Evolutionary conservation across 441 rosid species (phyloP), one percentile per base, ranked within the genome.

Genomic region (Populus hybrid): DNA sequence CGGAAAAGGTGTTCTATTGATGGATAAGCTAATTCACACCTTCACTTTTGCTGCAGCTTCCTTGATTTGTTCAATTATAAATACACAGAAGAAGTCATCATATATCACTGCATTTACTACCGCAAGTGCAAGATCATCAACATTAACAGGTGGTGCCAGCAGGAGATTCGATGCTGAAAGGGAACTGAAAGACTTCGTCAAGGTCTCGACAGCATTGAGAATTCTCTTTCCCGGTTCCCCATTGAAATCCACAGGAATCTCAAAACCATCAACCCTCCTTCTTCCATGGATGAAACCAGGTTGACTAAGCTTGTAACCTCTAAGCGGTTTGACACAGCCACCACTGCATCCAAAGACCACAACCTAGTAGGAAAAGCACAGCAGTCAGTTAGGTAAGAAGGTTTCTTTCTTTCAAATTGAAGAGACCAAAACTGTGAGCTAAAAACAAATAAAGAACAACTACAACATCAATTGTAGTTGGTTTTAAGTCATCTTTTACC

Each of bases 341-440:
- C 99, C 97, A 68, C 74, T 93, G 83, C 98, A 96, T 80, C 98
- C 99, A 28, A 95, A 75, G 77, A 95, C 99, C 28, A 95, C 96
- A 86, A 95, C 86, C 24, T 24, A 24, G 24, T 24, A 1, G 1
- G 0, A 24, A 24, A 1, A 24, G 18, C 67, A 74, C 35, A 71
- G 83, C 72, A 59, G 21, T 50, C 28, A 71, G 42, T 69, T 42
- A 77, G 67, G 69, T 80, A 38, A n/a, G 28, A 26, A 26, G 28
- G 28, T 26, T 26, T 26, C 28, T 26, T 26, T 26, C 10, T 38
- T 10, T 38, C 10, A 7, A 38, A 11, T 38, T 38, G 10, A 38
- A 38, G 42, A 38, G 42, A 38, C 42, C 42, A 38, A 38, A 38
- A 38, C 8, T 38, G 42, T 38, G 42, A 38, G 42, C 42, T 38